A percentile compares a stretch with the other conserved stretches of the same genome.
These are phyloP conservation scores for Venturia asperata DNA, from an alignment of 2,329 filamentous ascomycete species.

Conservation along the genomic window DNA sequence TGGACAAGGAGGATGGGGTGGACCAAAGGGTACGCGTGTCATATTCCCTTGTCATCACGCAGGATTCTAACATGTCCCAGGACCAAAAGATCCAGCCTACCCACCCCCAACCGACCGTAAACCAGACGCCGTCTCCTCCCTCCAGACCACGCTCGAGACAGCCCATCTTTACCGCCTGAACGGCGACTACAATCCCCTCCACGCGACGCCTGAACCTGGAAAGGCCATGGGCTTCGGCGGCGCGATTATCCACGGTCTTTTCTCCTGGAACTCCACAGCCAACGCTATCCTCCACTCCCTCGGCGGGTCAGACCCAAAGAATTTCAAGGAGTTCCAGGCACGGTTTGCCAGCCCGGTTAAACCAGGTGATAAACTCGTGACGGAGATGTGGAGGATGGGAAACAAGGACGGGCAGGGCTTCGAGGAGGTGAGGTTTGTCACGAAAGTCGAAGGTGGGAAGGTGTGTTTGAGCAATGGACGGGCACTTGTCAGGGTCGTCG, in stretches of 20 bases:
- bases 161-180: conserved; percentile 61
- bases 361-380: conserved; percentile 74
- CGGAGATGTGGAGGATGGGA: conserved; percentile 74
- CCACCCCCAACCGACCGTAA: conserved; percentile 64
- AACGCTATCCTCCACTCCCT: conserved; percentile 67
- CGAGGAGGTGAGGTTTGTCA: conserved; percentile 78
- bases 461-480: conserved; percentile 81
- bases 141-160: conserved; percentile 65
- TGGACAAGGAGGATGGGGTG: conserved; percentile 76
- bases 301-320: conserved; percentile 69
- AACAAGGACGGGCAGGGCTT: conserved; percentile 53
- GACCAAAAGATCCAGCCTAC: conserved; percentile 68
- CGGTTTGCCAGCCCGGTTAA: conserved; percentile 79
- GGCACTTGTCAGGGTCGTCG: conserved; percentile 63
- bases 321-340: conserved; percentile 82
- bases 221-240: conserved; percentile 87
- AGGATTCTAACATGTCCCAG: conserved; percentile 23
- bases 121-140: conserved; percentile 63
- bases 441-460: conserved; percentile 71
- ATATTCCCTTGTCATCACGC: background rate
- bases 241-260: conserved; percentile 81
- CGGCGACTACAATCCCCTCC: conserved; percentile 90
- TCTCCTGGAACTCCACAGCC: conserved; percentile 73
- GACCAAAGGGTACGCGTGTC: conserved; percentile 64
- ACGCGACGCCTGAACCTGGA: conserved; percentile 78